phyloP scores from a whole-genome alignment of 768 basidiomycete species.

The Psilocybe cubensis region DNA sequence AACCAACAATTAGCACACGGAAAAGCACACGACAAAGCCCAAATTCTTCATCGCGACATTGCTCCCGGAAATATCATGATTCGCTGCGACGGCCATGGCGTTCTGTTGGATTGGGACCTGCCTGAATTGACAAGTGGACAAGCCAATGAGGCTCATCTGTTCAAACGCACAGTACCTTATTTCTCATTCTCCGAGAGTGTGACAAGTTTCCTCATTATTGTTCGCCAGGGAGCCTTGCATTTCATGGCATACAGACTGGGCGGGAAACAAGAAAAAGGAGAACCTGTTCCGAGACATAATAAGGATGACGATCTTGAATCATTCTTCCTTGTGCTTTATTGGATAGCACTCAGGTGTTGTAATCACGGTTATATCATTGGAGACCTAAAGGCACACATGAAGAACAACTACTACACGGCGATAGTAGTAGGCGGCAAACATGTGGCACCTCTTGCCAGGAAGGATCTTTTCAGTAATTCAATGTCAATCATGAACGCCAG shows the following conservation, averaged over 20 bases:
- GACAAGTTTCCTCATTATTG: background rate
- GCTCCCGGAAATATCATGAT: background rate
- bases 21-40: background rate
- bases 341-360: background rate
- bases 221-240: background rate
- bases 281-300: background rate
- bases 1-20: background rate
- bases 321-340: background rate
- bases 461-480: too few relatives aligned
- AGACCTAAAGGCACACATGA: background rate
- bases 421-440: too few relatives aligned
- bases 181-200: background rate
- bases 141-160: background rate
- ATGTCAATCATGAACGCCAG: too few relatives aligned
- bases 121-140: background rate
- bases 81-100: background rate
- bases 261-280: background rate
- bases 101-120: background rate
- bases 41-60: background rate
- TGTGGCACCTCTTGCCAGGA: too few relatives aligned
- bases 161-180: background rate
- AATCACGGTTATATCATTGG: background rate
- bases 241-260: background rate
- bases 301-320: background rate
- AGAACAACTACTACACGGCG: too few relatives aligned